These are phyloP conservation scores for Cryphonectria carpinicola DNA, from an alignment of 2,329 filamentous ascomycete genomes.

Conservation along the genomic window DNA sequence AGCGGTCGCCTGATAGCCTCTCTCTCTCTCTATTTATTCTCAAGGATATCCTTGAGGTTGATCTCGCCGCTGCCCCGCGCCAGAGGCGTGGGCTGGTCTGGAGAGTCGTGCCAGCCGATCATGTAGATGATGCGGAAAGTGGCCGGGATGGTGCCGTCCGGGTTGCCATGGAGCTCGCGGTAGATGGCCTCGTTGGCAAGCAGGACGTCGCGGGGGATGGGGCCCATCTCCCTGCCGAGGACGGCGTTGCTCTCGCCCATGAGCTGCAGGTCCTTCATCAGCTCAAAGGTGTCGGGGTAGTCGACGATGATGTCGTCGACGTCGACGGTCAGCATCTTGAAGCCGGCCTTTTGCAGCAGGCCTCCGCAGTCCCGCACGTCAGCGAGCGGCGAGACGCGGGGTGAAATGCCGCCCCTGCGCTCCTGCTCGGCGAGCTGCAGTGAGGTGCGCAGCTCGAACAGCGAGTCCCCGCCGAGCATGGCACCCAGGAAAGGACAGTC, in stretches of 20 bases:
- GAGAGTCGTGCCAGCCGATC: constrained; percentile 95
- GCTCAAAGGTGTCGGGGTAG: constrained; percentile 84
- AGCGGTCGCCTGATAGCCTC: background rate
- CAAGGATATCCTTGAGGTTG: constrained; percentile 81
- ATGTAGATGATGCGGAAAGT: constrained; percentile 97
- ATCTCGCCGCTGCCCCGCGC: constrained; percentile 83
- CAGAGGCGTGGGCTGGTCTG: constrained; percentile 78
- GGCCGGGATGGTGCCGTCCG: constrained; percentile 76
- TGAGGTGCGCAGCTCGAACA: constrained; percentile 91
- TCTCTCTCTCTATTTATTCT: constrained; percentile 44
- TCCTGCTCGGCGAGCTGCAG: constrained; percentile 92
- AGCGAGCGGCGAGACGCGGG: constrained; percentile 87
- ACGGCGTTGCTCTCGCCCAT: constrained; percentile 97
- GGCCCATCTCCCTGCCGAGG: constrained; percentile 78
- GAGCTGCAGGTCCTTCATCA: constrained; percentile 92
- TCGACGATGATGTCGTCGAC: constrained; percentile 97
- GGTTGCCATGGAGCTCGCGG: constrained; percentile 80
- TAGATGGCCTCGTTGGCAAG: constrained; percentile 90
- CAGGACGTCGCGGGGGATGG: constrained; percentile 80
- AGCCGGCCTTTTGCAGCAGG: constrained; percentile 82
- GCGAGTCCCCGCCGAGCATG: constrained; percentile 93
- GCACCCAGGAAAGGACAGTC: constrained; percentile 91
- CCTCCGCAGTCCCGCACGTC: constrained; percentile 92
- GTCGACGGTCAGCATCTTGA: constrained; percentile 95
- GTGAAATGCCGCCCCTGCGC: constrained; percentile 85